phyloP scores from a whole-genome alignment of 495 filamentous ascomycete species.

The Trichoderma orchidacearum region DNA sequence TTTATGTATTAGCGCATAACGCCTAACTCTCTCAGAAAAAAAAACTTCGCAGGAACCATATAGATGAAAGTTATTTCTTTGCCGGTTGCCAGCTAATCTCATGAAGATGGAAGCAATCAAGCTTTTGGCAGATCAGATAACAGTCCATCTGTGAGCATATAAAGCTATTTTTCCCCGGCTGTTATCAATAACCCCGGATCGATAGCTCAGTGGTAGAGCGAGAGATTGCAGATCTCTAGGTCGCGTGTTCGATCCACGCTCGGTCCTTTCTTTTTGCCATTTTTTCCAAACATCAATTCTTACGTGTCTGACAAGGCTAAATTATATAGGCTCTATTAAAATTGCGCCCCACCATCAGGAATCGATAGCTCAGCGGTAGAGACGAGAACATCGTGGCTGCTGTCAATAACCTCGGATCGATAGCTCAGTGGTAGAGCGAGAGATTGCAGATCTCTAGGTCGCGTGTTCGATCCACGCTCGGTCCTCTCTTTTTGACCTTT shows the following conservation, averaged over 20 bases:
- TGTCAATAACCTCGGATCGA: not conserved
- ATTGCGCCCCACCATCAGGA: not conserved
- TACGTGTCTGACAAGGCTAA: not conserved
- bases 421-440: not conserved
- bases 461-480: conserved; percentile 2
- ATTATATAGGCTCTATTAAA: not conserved
- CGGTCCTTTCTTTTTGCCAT: not conserved
- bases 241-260: conserved; percentile 2
- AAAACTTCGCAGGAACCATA: no score
- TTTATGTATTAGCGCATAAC: no score
- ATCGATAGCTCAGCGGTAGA: conserved; percentile 3
- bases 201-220: conserved; percentile 4
- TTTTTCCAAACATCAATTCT: not conserved
- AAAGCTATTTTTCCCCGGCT: no score
- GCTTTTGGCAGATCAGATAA: no score
- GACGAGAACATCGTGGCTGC: not conserved
- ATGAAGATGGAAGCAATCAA: no score
- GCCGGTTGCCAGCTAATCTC: no score
- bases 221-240: conserved; percentile 4
- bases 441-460: conserved; percentile 4
- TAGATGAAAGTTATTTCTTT: no score
- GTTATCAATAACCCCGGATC: not conserved
- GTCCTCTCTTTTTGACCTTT: not conserved
- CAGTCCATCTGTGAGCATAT: no score
- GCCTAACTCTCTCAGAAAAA: no score